Conservation (phyloP, 805 yeast species). For the Starmerella bacillaris region DNA sequence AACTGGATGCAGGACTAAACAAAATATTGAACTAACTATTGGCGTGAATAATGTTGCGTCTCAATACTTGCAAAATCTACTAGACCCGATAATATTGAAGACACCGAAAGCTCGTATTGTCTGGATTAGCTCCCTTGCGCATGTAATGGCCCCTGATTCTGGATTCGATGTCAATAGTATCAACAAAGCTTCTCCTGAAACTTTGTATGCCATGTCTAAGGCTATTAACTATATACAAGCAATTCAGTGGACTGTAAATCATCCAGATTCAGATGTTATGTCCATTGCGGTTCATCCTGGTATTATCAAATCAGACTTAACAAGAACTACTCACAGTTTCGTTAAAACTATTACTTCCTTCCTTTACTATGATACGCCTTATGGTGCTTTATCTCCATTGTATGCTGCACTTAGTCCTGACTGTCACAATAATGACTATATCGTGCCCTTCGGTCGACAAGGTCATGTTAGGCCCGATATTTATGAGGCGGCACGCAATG, state of each 20-base stretch:
- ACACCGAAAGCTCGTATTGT: conserved; percentile 28
- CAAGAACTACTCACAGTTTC: conserved; percentile 15
- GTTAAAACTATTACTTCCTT: background rate
- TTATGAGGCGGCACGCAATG: conserved; percentile 21
- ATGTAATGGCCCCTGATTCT: conserved; percentile 19
- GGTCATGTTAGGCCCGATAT: conserved; percentile 27
- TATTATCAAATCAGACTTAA: conserved; percentile 23
- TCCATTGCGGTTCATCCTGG: conserved; percentile 30
- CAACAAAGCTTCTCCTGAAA: conserved; percentile 7
- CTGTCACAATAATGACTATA: conserved; percentile 23
- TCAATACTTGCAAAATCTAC: conserved; percentile 26
- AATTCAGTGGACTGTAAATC: conserved; percentile 23
- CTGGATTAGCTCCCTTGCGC: conserved; percentile 30
- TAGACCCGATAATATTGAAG: conserved; percentile 24
- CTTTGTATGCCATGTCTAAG: conserved; percentile 29
- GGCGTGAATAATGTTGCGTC: conserved; percentile 34
- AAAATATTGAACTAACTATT: conserved; percentile 31
- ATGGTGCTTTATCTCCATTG: conserved; percentile 31
- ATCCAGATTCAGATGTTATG: conserved; percentile 21
- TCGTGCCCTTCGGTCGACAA: conserved; percentile 29
- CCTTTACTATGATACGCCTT: conserved; percentile 16
- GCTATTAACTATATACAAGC: conserved; percentile 27
- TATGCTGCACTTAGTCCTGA: conserved; percentile 29
- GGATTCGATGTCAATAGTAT: conserved; percentile 26
- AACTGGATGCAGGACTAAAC: conserved; percentile 23